Evolutionary conservation across 1,139 yeast species (phyloP), one percentile per base, ranked within the genome.

Genomic region (Protomyces pachydermus): DNA sequence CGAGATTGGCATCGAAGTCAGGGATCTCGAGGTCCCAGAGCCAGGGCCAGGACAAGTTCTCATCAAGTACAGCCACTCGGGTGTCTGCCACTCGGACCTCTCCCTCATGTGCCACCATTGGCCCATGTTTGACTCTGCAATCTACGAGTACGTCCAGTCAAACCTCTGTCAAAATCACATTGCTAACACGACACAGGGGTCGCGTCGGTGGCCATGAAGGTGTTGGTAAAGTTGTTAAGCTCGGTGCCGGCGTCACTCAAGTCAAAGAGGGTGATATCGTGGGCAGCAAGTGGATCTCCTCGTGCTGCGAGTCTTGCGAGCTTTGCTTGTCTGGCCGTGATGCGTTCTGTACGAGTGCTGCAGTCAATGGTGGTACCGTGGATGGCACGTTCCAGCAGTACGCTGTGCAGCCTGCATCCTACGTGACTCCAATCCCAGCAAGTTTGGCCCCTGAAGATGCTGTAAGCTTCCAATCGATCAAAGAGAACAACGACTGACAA

Each of bases 311-410:
- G 56, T 23, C 52, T 6, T 61, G 65, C 35, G 56, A 50, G 16
- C 50, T 46, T 5, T 61, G 65, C 48, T 38, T 50, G 35, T 46
- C 42, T 28, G 54, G 53, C n/a, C 52, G 61, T 16, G 65, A 61
- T 23, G 65, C 54, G 35, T 53, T 46, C 16, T 61, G 65, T 23
- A 38, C 56, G 16, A 14, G 16, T 9, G 50, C 38, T 23, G 52
- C 55, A 5, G 56, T 55, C 35, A 48, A 53, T 14, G 95, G 95
- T 70, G 86, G 85, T 79, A 85, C 89, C 56, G 89, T 84, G 74
- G 91, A 87, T 74, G 93, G 93, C 71, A 83, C 91, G 35, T 86
- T 87, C 84, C 93, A 88, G 77, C 88, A 87, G 77, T 87, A 86
- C 75, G 89, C 89, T 52, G 84, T 91, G 68, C 93, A 95, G 67